Percentiles rank a stretch among this genome's conserved stretches.
phyloP scores from a whole-genome alignment of 257 asterid genomes.

The Solanum etuberosum region DNA sequence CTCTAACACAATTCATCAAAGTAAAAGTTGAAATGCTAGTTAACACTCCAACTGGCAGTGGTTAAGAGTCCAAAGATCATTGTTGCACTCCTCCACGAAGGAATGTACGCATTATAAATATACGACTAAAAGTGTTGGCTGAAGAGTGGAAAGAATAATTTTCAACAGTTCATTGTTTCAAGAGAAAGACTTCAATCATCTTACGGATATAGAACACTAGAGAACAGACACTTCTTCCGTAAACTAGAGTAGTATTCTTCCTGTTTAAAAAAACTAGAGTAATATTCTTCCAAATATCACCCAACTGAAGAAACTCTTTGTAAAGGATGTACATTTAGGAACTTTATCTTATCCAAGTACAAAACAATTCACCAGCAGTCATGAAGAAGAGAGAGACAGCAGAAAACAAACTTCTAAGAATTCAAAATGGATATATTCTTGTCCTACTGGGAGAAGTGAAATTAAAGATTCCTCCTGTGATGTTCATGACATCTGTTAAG shows the following conservation, averaged over 20 bases:
- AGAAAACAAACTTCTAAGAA: not conserved
- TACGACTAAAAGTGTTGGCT: not conserved
- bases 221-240: not conserved
- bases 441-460: not conserved
- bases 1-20: not conserved
- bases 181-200: not conserved
- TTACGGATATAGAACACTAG: not conserved
- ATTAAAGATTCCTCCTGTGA: not conserved
- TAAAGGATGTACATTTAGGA: not conserved
- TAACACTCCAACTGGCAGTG: not conserved
- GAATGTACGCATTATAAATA: not conserved
- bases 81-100: not conserved
- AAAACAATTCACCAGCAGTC: not conserved
- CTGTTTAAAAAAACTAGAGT: not conserved
- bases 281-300: not conserved
- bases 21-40: not conserved
- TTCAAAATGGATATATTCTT: not conserved
- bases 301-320: not conserved
- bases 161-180: not conserved
- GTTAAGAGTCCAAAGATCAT: not conserved
- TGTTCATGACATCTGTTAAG: not conserved
- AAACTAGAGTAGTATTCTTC: not conserved
- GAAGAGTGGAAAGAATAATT: not conserved
- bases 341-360: not conserved
- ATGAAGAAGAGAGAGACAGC: not conserved